These are phyloP conservation scores for Auricularia cornea DNA, from an alignment of 768 basidiomycete genomes.

Conservation along the genomic window DNA sequence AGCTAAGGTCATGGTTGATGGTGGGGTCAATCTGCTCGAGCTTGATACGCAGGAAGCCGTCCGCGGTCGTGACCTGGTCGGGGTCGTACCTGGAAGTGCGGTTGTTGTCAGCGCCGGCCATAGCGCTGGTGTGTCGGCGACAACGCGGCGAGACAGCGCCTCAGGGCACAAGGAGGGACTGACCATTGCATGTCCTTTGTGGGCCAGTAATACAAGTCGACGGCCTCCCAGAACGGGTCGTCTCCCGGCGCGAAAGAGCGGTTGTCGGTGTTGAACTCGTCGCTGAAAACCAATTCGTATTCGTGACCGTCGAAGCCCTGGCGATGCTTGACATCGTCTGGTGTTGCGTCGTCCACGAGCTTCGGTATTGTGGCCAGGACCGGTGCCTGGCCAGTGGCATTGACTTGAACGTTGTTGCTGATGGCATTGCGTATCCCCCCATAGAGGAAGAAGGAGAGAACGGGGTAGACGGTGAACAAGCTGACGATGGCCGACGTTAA, in stretches of 20 bases:
- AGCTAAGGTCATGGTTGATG: slow-evolving; percentile 51
- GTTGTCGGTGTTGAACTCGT: slow-evolving; percentile 74
- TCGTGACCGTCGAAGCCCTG: slow-evolving; percentile 64
- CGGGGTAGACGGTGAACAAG: slow-evolving; percentile 80
- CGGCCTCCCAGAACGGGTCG: slow-evolving; percentile 66
- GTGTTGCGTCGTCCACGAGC: slow-evolving; percentile 67
- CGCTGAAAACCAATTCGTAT: slow-evolving; percentile 69
- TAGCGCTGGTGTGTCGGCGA: too few species aligned
- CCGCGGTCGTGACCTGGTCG: slow-evolving; percentile 51
- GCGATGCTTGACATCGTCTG: slow-evolving; percentile 43
- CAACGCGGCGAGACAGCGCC: neutral
- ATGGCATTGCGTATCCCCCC: slow-evolving; percentile 31
- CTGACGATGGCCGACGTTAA: slow-evolving; percentile 39
- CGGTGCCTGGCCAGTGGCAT: slow-evolving; percentile 61
- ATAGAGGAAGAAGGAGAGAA: slow-evolving; percentile 45
- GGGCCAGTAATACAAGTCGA: slow-evolving; percentile 62
- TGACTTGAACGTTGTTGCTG: slow-evolving; percentile 58
- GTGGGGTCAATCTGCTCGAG: slow-evolving; percentile 42
- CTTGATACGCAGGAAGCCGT: slow-evolving; percentile 61
- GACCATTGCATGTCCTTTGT: slow-evolving; percentile 74
- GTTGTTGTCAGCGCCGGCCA: slow-evolving; percentile 42
- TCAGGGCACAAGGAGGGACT: slow-evolving; percentile 13
- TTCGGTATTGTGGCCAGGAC: slow-evolving; percentile 45
- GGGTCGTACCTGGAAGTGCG: slow-evolving; percentile 67
- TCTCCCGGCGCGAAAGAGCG: slow-evolving; percentile 63